Conservation (phyloP, 2,329 filamentous ascomycete genomes). For the Aspergillus sp. region DNA sequence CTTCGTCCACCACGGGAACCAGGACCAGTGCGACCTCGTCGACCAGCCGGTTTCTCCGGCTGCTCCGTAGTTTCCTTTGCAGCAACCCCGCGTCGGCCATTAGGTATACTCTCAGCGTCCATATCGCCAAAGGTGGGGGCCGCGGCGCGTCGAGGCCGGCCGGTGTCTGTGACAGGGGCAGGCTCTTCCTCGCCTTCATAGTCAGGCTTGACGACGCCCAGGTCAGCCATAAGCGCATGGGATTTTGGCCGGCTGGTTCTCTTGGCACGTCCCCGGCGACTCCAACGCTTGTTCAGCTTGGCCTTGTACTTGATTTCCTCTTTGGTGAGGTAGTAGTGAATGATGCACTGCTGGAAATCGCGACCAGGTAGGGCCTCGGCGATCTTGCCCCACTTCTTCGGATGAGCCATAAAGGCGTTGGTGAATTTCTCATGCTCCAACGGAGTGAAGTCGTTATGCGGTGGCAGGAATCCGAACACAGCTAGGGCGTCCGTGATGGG, state of each 20-base stretch:
- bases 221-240: constrained; percentile 41
- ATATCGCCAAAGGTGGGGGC: constrained; percentile 42
- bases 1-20: constrained; percentile 29
- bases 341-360: constrained; percentile 42
- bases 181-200: constrained; percentile 39
- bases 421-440: constrained; percentile 41
- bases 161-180: constrained; percentile 42
- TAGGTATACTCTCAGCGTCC: constrained; percentile 25
- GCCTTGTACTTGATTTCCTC: constrained; percentile 44
- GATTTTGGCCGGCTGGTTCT: constrained; percentile 37
- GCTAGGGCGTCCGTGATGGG: constrained; percentile 31
- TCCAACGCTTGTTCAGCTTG: constrained; percentile 40
- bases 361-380: constrained; percentile 40
- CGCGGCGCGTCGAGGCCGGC: constrained; percentile 42
- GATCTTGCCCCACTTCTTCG: constrained; percentile 47
- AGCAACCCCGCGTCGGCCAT: constrained; percentile 26
- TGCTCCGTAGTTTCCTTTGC: constrained; percentile 27
- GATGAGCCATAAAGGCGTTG: constrained; percentile 40
- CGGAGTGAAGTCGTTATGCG: constrained; percentile 40
- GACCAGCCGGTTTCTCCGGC: constrained; percentile 25
- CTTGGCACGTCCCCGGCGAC: constrained; percentile 33
- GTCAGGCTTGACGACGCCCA: constrained; percentile 36
- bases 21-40: constrained; percentile 26
- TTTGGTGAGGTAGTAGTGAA: constrained; percentile 46
- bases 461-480: constrained; percentile 39